Conservation (phyloP, 2,329 filamentous ascomycete genomes). For the Scytalidium lignicola region DNA sequence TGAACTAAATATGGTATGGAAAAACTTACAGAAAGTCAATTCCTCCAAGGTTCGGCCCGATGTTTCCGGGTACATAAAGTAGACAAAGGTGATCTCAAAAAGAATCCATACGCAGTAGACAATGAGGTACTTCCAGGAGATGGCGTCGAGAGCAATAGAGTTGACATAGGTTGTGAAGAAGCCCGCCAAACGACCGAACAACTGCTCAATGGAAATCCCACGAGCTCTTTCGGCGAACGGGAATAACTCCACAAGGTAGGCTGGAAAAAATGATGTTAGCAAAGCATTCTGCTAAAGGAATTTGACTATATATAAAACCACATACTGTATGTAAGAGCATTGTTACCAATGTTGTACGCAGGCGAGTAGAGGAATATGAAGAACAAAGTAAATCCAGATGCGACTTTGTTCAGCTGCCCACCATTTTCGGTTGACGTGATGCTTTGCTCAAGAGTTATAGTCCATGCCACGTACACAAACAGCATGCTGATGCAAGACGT, state of each 20-base stretch:
- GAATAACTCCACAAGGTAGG: slow-evolving; percentile 55
- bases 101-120: slow-evolving; percentile 37
- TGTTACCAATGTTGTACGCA: slow-evolving; percentile 61
- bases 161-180: slow-evolving; percentile 45
- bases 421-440: slow-evolving; percentile 29
- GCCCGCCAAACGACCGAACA: slow-evolving; percentile 33
- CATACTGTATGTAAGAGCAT: slow-evolving; percentile 58
- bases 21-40: slow-evolving; percentile 37
- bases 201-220: slow-evolving; percentile 40
- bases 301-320: too few species aligned
- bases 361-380: slow-evolving; percentile 58
- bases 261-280: slow-evolving; percentile 15
- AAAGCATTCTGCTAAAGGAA: background rate
- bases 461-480: slow-evolving; percentile 50
- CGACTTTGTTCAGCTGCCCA: slow-evolving; percentile 15
- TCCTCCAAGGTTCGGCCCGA: slow-evolving; percentile 38
- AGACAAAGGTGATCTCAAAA: slow-evolving; percentile 37
- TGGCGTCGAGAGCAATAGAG: slow-evolving; percentile 36
- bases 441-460: slow-evolving; percentile 39
- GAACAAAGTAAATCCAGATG: slow-evolving; percentile 37
- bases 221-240: slow-evolving; percentile 52
- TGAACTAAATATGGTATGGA: slow-evolving; percentile 1
- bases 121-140: slow-evolving; percentile 38
- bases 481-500: slow-evolving; percentile 49
- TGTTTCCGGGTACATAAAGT: slow-evolving; percentile 42